phyloP scores from a whole-genome alignment of 2,329 filamentous ascomycete species.

The Colletotrichum zoysiae region DNA sequence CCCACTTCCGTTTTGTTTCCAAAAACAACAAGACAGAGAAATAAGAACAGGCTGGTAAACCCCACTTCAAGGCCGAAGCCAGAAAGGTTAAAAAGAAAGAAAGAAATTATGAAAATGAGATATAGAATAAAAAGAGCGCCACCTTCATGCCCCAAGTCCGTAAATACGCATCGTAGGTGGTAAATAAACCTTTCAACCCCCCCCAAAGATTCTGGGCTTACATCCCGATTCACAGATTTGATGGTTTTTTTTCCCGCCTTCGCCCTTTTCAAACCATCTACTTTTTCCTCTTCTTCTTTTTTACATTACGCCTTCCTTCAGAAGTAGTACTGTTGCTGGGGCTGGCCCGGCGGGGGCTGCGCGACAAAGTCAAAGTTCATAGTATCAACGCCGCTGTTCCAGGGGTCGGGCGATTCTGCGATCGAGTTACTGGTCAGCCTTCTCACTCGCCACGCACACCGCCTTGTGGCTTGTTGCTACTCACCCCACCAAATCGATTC shows the following conservation, averaged over 20 bases:
- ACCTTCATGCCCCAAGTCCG: slow-evolving; percentile 13
- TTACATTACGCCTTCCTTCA: slow-evolving; percentile 44
- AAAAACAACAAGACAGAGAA: background rate
- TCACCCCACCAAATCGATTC: slow-evolving; percentile 77
- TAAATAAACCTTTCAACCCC: background rate
- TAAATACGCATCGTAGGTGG: background rate
- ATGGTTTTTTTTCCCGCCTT: too few relatives aligned
- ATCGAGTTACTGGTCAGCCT: slow-evolving; percentile 9
- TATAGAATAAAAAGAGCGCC: slow-evolving; percentile 13
- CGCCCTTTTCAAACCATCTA: background rate
- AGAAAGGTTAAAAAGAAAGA: background rate
- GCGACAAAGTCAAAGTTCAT: slow-evolving; percentile 73
- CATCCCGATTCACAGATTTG: background rate
- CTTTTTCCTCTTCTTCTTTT: background rate
- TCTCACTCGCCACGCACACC: slow-evolving; percentile 24
- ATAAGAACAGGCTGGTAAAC: background rate
- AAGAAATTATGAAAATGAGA: background rate
- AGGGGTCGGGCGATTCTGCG: slow-evolving; percentile 71
- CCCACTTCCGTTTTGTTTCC: background rate
- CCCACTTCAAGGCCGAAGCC: background rate
- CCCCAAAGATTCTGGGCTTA: background rate
- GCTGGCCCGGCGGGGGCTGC: slow-evolving; percentile 69
- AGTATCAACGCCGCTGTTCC: slow-evolving; percentile 67
- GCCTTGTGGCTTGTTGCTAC: slow-evolving; percentile 47
- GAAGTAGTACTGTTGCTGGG: slow-evolving; percentile 69